phyloP scores from a whole-genome alignment of 2,329 filamentous ascomycete species.

The Monosporascus cannonballus region DNA sequence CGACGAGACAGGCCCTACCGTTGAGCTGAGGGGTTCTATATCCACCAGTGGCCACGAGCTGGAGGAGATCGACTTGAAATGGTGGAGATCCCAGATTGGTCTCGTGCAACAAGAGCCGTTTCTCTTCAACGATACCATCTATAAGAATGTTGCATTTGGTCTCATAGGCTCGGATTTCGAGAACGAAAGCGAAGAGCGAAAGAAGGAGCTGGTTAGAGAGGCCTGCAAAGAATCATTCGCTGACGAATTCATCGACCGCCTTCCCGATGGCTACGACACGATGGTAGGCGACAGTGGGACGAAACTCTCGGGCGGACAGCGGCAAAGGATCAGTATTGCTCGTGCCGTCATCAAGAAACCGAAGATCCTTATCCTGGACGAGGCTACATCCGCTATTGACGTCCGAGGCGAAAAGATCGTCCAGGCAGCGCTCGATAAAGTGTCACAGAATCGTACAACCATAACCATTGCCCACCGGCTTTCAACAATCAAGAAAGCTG shows the following conservation, averaged over 20 bases:
- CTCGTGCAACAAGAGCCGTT: conserved; percentile 65
- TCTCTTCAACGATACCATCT: conserved; percentile 61
- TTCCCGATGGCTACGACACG: conserved; percentile 65
- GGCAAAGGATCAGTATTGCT: conserved; percentile 76
- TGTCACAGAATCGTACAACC: conserved; percentile 59
- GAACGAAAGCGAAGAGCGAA: conserved; percentile 45
- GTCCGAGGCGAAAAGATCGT: conserved; percentile 53
- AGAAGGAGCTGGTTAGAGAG: conserved; percentile 53
- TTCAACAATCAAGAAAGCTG: conserved; percentile 70
- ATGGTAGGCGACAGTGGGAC: conserved; percentile 71
- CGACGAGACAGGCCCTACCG: conserved; percentile 33
- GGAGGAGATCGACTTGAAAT: conserved; percentile 55
- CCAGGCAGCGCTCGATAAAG: conserved; percentile 56
- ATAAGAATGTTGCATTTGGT: conserved; percentile 56
- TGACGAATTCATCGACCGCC: conserved; percentile 59
- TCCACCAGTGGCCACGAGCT: conserved; percentile 48
- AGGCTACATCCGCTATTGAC: conserved; percentile 65
- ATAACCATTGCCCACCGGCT: conserved; percentile 71
- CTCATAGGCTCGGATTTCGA: conserved; percentile 48
- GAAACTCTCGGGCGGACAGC: conserved; percentile 76
- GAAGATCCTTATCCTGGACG: conserved; percentile 67
- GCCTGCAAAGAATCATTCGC: conserved; percentile 64
- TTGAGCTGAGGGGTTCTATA: conserved; percentile 47
- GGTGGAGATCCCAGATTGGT: conserved; percentile 56
- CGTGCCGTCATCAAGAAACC: conserved; percentile 68